Conservation (phyloP, 1,284 basidiomycete species). For the Mycena sp. region DNA sequence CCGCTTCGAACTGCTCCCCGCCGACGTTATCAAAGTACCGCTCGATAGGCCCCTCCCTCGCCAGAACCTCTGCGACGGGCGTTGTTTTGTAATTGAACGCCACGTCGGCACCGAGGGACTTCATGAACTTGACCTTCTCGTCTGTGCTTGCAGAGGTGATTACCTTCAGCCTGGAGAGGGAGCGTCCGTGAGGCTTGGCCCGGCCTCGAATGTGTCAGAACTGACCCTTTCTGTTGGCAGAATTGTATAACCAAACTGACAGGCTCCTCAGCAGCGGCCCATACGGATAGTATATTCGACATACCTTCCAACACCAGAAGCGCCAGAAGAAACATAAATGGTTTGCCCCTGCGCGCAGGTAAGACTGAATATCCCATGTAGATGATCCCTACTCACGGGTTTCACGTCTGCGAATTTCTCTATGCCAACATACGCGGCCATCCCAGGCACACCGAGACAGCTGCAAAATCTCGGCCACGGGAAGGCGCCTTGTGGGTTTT, state of each 20-base stretch:
- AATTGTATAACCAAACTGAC: constrained; percentile 47
- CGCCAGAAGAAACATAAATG: constrained; percentile 30
- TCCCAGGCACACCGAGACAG: constrained; percentile 33
- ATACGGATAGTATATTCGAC: constrained; percentile 25
- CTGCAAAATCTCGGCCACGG: constrained; percentile 34
- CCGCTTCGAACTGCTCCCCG: constrained; percentile 58
- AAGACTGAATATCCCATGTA: background rate
- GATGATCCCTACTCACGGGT: constrained; percentile 5
- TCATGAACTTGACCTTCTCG: constrained; percentile 62
- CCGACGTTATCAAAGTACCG: constrained; percentile 57
- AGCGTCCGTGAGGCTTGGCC: background rate
- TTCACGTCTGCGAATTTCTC: constrained; percentile 19
- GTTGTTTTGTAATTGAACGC: constrained; percentile 68
- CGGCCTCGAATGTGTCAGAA: background rate
- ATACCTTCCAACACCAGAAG: constrained; percentile 45
- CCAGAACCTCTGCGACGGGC: constrained; percentile 51
- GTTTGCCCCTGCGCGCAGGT: constrained; percentile 24
- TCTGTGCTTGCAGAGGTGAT: constrained; percentile 66
- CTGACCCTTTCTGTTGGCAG: constrained; percentile 50
- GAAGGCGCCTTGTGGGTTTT: constrained; percentile 35
- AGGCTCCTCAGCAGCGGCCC: background rate
- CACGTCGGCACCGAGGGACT: constrained; percentile 59
- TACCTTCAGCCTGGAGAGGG: constrained; percentile 49
- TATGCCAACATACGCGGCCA: constrained; percentile 33
- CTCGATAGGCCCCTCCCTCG: constrained; percentile 53